phyloP scores from a whole-genome alignment of 495 filamentous ascomycete genomes.

The Mycothermus thermophilus region DNA sequence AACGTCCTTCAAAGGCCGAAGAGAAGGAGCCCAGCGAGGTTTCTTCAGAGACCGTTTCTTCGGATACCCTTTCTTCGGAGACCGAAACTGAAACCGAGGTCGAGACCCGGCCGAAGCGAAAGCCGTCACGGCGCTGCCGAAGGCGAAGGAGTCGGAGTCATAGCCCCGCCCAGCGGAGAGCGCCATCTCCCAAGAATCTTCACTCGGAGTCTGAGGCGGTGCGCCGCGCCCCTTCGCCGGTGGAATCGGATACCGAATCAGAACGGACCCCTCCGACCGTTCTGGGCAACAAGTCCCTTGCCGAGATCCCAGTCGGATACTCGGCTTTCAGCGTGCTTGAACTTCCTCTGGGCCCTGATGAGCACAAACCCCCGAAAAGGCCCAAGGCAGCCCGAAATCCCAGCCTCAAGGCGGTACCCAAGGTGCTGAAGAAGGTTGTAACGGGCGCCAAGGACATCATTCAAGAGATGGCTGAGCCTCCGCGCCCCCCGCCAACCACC shows the following conservation, averaged over 20 bases:
- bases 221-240: neutral
- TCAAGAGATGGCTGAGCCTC: constrained; percentile 37
- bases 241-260: constrained; percentile 14
- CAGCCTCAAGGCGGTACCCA: constrained; percentile 39
- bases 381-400: constrained; percentile 29
- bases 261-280: constrained; percentile 24
- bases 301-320: constrained; percentile 41
- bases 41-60: too few species aligned
- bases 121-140: constrained; percentile 4
- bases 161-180: constrained; percentile 11
- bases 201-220: constrained; percentile 4
- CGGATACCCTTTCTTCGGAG: too few species aligned
- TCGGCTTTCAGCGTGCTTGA: constrained; percentile 47
- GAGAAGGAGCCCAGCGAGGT: constrained; percentile 31
- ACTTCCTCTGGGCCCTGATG: constrained; percentile 30
- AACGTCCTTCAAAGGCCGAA: constrained; percentile 33
- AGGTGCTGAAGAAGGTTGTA: constrained; percentile 42
- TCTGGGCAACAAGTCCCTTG: constrained; percentile 32
- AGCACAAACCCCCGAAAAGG: constrained; percentile 24
- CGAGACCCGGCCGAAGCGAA: constrained; percentile 15
- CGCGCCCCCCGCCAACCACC: constrained; percentile 20
- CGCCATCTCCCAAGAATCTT: constrained; percentile 10
- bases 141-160: constrained; percentile 10
- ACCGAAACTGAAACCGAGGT: constrained; percentile 20
- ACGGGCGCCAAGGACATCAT: constrained; percentile 41